Base-by-base conservation (phyloP, 176 grass and related monocot genomes). In the Lolium rigidum region DNA sequence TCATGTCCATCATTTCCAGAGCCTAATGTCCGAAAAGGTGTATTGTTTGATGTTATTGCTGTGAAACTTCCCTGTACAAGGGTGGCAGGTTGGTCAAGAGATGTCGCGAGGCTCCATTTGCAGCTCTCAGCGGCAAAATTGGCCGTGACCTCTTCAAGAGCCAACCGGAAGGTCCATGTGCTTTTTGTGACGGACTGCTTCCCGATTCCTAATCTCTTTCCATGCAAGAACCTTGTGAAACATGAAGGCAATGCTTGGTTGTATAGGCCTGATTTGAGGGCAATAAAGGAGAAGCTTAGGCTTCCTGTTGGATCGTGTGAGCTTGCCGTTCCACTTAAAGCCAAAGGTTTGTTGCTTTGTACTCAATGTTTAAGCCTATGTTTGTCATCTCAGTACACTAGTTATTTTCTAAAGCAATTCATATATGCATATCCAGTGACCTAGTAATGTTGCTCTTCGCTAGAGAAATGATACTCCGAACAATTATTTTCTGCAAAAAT, bases 241-340 rank as follows among this genome's bases (percentile, higher is more conserved):
- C 89, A 87, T 17, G 95, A 98, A 92, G 92, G 91, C 76, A 90
- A 89, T 88, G 71, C 88, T 28, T 98, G 95, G 95, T 7, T 98
- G 31, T 98, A 95, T 46, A 89, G 82, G 16, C 93, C 93, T 55
- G 95, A 98, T 76, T 24, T 85, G n/a, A 90, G 82, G 54, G 82
- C 68, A 70, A 71, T 98, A 69, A 89, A 84, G 88, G 91, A 95
- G 31, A 98, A 98, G 89, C 75, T 95, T 80, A 91, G 92, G 72
- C 89, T 95, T 84, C 95, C 95, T 41, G 76, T 95, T 70, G 95
- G 95, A 26, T 98, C 95, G 4, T 98, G 95, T 8, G 87, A 98
- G 74, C 95, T 98, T 62, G 93, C 95, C 43, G 46, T 95, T 76
- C 95, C 95, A 24, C 93, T 95, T 51, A 98, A 95, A 91, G 89